Evolutionary conservation across 306 rosid genomes (phyloP).

Genomic region (Myrica gale): DNA sequence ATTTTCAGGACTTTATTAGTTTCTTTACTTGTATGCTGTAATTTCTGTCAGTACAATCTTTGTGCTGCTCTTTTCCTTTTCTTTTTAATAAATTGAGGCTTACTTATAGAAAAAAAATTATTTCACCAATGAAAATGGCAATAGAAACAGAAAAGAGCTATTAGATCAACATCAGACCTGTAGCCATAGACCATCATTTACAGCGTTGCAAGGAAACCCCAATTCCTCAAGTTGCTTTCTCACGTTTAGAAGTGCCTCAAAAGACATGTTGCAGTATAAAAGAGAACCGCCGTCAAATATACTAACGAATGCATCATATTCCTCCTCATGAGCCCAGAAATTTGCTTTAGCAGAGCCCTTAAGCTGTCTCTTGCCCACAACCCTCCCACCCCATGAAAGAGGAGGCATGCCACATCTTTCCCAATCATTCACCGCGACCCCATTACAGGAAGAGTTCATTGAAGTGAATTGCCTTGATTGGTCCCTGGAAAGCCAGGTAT

Average conservation of each 20-base stretch:
- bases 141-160: slow-evolving; percentile 5
- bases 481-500: slow-evolving; percentile 61
- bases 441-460: slow-evolving; percentile 62
- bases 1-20: too few relatives aligned
- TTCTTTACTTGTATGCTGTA: too few relatives aligned
- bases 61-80: too few relatives aligned
- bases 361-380: slow-evolving; percentile 73
- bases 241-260: slow-evolving; percentile 86
- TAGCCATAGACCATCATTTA: slow-evolving; percentile 94
- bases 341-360: slow-evolving; percentile 62
- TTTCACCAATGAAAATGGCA: neutral
- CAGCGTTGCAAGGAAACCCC: slow-evolving; percentile 98
- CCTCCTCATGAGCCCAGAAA: slow-evolving; percentile 62
- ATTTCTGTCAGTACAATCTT: too few relatives aligned
- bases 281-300: slow-evolving; percentile 95
- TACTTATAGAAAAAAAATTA: too few relatives aligned
- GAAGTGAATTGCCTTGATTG: slow-evolving; percentile 65
- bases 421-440: slow-evolving; percentile 67
- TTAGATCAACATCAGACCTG: slow-evolving; percentile 56
- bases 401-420: slow-evolving; percentile 73
- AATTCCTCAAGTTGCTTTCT: slow-evolving; percentile 91
- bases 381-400: slow-evolving; percentile 84
- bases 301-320: slow-evolving; percentile 72
- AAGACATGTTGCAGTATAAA: slow-evolving; percentile 89
- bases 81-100: too few relatives aligned